These are phyloP conservation scores for Boletus sp. DNA, from an alignment of 1,284 basidiomycete genomes.

Conservation along the genomic window DNA sequence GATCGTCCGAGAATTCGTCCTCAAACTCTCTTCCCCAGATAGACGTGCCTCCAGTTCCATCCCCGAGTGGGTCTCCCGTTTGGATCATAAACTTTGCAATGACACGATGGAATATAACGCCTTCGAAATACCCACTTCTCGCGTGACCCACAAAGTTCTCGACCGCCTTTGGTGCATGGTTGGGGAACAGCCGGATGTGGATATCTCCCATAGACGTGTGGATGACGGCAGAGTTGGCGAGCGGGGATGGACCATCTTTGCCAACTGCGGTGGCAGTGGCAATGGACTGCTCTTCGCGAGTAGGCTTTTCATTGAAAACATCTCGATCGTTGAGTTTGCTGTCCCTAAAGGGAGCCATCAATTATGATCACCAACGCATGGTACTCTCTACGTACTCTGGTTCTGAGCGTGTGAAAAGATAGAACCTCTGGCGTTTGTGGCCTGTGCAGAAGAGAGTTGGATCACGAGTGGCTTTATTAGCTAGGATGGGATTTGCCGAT, in stretches of 20 bases:
- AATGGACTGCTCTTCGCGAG: conserved; percentile 92
- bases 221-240: conserved; percentile 79
- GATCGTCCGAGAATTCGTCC: conserved; percentile 88
- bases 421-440: conserved; percentile 93
- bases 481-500: conserved; percentile 90
- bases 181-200: conserved; percentile 85
- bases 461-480: conserved; percentile 78
- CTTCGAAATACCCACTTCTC: conserved; percentile 91
- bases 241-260: conserved; percentile 55
- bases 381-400: conserved; percentile 65
- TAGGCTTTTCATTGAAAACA: conserved; percentile 97
- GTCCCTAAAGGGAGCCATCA: conserved; percentile 50
- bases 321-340: conserved; percentile 88
- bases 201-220: conserved; percentile 97
- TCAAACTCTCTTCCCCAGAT: conserved; percentile 96
- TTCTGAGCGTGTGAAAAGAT: conserved; percentile 90
- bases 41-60: conserved; percentile 95
- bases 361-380: not conserved
- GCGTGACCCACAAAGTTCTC: conserved; percentile 97
- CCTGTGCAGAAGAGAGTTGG: conserved; percentile 93
- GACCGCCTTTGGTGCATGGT: conserved; percentile 89
- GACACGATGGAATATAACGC: conserved; percentile 94
- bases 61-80: conserved; percentile 94
- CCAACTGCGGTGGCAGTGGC: conserved; percentile 60
- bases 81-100: conserved; percentile 99